These are phyloP conservation scores for Triglochin maritima DNA, from an alignment of 106 monocot species.

Conservation along the genomic window DNA sequence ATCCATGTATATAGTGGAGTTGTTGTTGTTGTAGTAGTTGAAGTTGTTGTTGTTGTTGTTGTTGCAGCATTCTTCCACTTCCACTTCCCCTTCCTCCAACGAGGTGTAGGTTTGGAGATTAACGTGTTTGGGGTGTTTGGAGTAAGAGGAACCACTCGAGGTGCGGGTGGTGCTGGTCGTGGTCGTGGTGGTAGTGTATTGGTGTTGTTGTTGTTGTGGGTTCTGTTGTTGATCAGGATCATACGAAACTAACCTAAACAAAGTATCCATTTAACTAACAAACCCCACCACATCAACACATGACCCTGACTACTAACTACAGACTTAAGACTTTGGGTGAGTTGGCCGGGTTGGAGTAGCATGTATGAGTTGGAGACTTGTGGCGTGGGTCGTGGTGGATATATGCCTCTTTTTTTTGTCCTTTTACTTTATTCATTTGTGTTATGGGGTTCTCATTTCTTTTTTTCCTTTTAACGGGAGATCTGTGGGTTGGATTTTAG, in stretches of 20 bases:
- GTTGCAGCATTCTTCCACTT: constrained; percentile 55
- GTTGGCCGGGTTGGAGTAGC: too few relatives aligned
- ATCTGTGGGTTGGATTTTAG: constrained; percentile 8
- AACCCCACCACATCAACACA: constrained; percentile 4
- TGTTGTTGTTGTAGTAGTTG: not conserved
- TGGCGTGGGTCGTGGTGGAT: not conserved
- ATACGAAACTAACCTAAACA: constrained; percentile 51
- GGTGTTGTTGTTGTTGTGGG: not conserved
- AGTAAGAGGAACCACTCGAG: constrained; percentile 24
- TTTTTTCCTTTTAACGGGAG: constrained; percentile 2
- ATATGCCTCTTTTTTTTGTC: not conserved
- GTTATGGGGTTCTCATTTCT: too few relatives aligned
- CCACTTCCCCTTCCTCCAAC: constrained; percentile 9
- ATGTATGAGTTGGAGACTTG: too few relatives aligned
- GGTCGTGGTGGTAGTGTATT: too few relatives aligned
- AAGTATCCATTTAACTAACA: constrained; percentile 48
- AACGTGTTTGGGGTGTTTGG: constrained; percentile 2
- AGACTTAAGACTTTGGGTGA: too few relatives aligned
- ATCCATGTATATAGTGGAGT: constrained; percentile 44
- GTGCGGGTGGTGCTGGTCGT: constrained; percentile 29
- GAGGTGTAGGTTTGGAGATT: constrained; percentile 2
- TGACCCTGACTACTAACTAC: too few relatives aligned
- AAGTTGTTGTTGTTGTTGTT: constrained; percentile 12
- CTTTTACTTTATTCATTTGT: not conserved
- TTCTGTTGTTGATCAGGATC: constrained; percentile 20